Evolutionary conservation across 106 monocot genomes (phyloP).

Genomic region (Phalaenopsis equestris): DNA sequence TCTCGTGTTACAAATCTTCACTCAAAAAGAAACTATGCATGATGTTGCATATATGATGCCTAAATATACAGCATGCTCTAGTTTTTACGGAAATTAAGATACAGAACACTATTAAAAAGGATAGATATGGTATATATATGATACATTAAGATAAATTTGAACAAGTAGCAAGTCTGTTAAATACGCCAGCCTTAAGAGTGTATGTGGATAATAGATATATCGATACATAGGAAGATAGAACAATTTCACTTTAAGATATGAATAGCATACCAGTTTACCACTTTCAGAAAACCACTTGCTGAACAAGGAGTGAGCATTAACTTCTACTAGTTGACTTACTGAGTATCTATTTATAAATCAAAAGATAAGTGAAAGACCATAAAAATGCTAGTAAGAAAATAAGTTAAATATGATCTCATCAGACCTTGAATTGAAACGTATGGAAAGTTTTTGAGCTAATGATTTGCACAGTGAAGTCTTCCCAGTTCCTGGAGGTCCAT

Average conservation of each 20-base stretch:
- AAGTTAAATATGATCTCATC: not conserved
- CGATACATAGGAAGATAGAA: not conserved
- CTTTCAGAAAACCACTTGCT: slow-evolving; percentile 99
- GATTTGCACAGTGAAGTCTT: slow-evolving; percentile 99
- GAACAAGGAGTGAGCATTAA: slow-evolving; percentile 98
- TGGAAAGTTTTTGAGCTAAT: slow-evolving; percentile 96
- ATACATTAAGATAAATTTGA: not conserved
- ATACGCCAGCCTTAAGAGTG: too few species aligned
- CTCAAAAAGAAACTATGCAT: not conserved
- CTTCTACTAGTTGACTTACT: slow-evolving; percentile 83
- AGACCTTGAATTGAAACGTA: slow-evolving; percentile 84
- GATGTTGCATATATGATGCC: not conserved
- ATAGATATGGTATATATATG: not conserved
- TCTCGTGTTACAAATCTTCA: not conserved
- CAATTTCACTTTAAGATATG: not conserved
- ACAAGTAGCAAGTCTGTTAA: not conserved
- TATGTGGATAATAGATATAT: not conserved
- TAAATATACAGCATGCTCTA: not conserved
- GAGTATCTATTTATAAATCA: slow-evolving; percentile 57
- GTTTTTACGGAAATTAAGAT: not conserved
- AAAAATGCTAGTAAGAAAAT: not conserved
- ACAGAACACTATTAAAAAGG: not conserved
- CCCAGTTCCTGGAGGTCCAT: slow-evolving; percentile 98
- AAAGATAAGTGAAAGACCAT: slow-evolving; percentile 5
- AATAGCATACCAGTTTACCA: slow-evolving; percentile 81